phyloP scores from a whole-genome alignment of 2,329 filamentous ascomycete species.

The Epichloe aotearoae region DNA sequence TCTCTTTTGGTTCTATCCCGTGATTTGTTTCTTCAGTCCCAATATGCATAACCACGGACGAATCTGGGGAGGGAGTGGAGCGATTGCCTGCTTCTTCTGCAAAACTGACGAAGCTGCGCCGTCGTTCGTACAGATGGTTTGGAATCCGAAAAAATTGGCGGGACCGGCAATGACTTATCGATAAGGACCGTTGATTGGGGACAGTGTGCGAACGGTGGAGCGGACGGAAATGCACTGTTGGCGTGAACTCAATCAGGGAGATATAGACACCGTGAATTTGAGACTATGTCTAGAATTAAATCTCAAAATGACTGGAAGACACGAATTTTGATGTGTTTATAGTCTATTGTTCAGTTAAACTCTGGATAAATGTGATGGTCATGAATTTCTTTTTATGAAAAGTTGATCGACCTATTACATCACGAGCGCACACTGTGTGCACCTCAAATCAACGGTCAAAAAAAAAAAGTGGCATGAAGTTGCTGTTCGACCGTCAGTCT shows the following conservation, averaged over 20 bases:
- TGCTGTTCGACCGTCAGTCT: neutral
- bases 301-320: no score
- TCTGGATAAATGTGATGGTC: no score
- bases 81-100: neutral
- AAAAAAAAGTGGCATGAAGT: conserved; percentile 1
- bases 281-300: neutral
- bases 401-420: neutral
- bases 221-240: neutral
- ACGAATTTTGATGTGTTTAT: no score
- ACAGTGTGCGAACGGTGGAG: conserved; percentile 6
- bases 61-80: conserved; percentile 3
- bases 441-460: neutral
- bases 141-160: conserved; percentile 13
- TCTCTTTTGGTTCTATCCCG: neutral
- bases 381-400: neutral
- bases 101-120: neutral
- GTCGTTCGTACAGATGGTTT: neutral
- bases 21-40: neutral
- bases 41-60: neutral
- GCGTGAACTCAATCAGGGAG: neutral
- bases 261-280: neutral
- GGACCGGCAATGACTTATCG: conserved; percentile 16
- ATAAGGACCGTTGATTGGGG: conserved; percentile 13
- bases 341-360: no score
- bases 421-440: conserved; percentile 5